Evolutionary conservation across 1,284 basidiomycete species (phyloP), one percentile per base, ranked within the genome.

Genomic region (Marasmius sp.): DNA sequence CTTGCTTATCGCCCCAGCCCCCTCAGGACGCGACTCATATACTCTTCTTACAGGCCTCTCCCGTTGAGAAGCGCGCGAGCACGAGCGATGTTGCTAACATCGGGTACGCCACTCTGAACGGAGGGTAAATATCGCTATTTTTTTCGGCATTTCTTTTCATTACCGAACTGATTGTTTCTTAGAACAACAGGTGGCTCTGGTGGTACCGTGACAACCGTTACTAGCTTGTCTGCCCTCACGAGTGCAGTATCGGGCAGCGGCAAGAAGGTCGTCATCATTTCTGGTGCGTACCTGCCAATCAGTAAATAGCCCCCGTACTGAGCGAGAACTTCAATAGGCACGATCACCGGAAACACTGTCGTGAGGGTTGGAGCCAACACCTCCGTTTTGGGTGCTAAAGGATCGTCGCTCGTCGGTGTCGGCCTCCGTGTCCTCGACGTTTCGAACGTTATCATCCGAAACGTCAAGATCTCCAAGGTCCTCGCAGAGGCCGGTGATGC

Each of bases 381-480:
- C 0, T 77, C 80, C 10, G 68, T 82, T 45, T 67, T 83, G 33
- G 74, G 75, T 39, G 70, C 68, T 60, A 49, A 65, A 48, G 72
- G 71, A 41, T 70, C 71, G 27, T 63, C 76, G 8, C 77, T 80
- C 52, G 67, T 68, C 51, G 79, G 79, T 47, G 72, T 76, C 61
- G 79, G 79, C 1, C 72, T 81, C 47, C 77, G 81, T 61, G 76
- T 82, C 55, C 64, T 79, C 56, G 67, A 76, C 38, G 74, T 74
- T 53, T 67, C 63, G 41, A 82, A 83, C 61, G 80, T 83, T 57
- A 83, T 83, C 67, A 75, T 82, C 63, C 77, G 81, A 36, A 82
- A 82, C 66, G 67, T 83, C 67, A 81, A 80, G 68, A 77, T 83
- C 60, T 78, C 78, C 48, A 82, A 82, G 68, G 81, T 83, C 34